These are phyloP conservation scores for Xylariales sp. DNA, from an alignment of 2,329 filamentous ascomycete genomes.

Conservation along the genomic window DNA sequence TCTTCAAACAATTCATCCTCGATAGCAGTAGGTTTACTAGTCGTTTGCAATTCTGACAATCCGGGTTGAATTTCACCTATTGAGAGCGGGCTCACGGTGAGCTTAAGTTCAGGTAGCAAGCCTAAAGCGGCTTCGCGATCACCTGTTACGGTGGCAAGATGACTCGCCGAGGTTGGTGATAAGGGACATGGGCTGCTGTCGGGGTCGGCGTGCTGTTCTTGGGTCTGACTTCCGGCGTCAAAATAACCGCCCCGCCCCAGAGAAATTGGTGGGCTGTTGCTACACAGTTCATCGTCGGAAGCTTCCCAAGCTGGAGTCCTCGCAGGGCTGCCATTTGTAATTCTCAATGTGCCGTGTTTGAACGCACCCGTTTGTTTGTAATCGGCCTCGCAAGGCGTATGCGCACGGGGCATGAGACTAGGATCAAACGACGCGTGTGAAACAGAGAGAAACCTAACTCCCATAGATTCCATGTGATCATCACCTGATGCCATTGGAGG, in stretches of 20 bases:
- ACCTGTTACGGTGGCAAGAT: not conserved
- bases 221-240: conserved; percentile 13
- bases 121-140: conserved; percentile 15
- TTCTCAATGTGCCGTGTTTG: conserved; percentile 70
- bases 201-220: not conserved
- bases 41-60: conserved; percentile 55
- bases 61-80: conserved; percentile 48
- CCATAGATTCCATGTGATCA: conserved; percentile 40
- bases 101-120: conserved; percentile 46
- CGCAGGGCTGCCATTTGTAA: conserved; percentile 70
- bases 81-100: conserved; percentile 51
- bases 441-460: conserved; percentile 28
- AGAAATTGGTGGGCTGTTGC: conserved; percentile 4
- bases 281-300: conserved; percentile 19
- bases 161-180: not conserved
- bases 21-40: conserved; percentile 60
- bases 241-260: conserved; percentile 33
- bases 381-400: conserved; percentile 65
- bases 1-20: conserved; percentile 63
- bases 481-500: conserved; percentile 42
- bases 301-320: conserved; percentile 53
- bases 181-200: conserved; percentile 2
- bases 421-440: conserved; percentile 45
- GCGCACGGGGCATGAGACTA: conserved; percentile 51
- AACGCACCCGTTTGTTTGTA: conserved; percentile 71